Evolutionary conservation across 352 stramenopile genomes (phyloP), one percentile per base, ranked within the genome.

Genomic region (Halophytophthora polymorphica): DNA sequence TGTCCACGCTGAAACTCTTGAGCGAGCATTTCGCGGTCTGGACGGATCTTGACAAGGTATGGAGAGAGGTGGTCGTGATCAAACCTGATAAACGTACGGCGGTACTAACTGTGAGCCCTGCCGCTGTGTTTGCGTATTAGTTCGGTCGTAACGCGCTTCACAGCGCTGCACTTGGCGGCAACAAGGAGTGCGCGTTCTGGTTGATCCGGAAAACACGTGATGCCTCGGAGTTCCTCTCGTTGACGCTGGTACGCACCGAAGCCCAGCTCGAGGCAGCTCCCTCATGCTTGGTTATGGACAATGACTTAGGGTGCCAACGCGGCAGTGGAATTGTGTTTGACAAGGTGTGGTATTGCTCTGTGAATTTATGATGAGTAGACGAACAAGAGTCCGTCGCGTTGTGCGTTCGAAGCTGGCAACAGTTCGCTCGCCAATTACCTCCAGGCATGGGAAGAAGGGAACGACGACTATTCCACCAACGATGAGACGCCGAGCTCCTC

Each of bases 101-200:
- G 38, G 2, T 41, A 11, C 39, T 11, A 2, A 25, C 8, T 31
- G 25, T 31, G 25, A 31, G 8, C 8, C 25, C 25, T 31, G 25
- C 8, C 4, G 8, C 25, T 31, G 25, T 41, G 39, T 15, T 45
- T 50, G 31, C 29, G 10, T 12, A 56, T 35, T 44, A 93, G 83
- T 93, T 95, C 69, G 84, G 82, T 7, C 80, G 81, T 25, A 95
- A 95, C 57, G 82, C 83, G 2, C 62, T 95, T 28, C 84, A 95
- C 45, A 92, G 74, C 19, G 76, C 82, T 33, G 82, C 80, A 8
- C 73, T 95, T 28, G 79, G 82, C 40, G 84, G 84, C 1, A 82
- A 95, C 39, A 86, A 86, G 47, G 82, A 95, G 45, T 93, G 84
- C 45, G 82, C 79, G 13, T 82, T 93, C 49, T 91, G 77, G 73